Evolutionary conservation across 305 asterid genomes (phyloP), one percentile per base, ranked within the genome.

Genomic region (Solanum hybrid): DNA sequence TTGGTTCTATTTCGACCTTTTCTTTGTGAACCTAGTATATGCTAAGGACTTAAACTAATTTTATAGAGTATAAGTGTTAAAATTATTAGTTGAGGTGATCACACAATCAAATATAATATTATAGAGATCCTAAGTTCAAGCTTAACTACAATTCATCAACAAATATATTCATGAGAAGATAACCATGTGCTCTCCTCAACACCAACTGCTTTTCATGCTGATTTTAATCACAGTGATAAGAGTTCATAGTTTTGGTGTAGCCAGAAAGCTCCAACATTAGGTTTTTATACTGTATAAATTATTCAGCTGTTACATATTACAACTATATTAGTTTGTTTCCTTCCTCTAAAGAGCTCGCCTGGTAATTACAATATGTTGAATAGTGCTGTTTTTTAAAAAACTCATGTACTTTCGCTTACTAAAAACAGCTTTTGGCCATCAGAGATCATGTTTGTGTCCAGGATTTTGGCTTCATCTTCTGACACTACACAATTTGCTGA

Each of bases 391-490:
- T 75, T 51, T 32, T 1, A 20, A 20, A 12, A 2, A 34, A 20
- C 46, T 20, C 0, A 22, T 10, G 88, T 85, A 2, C 8, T 1
- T 89, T 91, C 92, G 38, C 89, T 81, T 29, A 82, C 92, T 73
- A 92, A 46, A 90, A 89, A 93, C 87, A 93, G 89, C 66, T 88
- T 90, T 77, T 94, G 91, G 51, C 89, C 56, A 88, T 91, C 90
- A 56, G 73, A 79, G 22, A 93, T 91, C 90, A 91, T 66, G 80
- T 87, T 80, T 20, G 85, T 75, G 64, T 92, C 93, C 89, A 90
- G 88, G 90, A 93, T 91, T 87, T 88, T 92, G 89, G 92, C 93
- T 26, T 94, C 93, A 64, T 89, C 82, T 84, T 91, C 94, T 72
- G 93, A 92, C 78, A 93, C 77, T 79, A 94, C 79, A 76, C 88